phyloP scores from a whole-genome alignment of 495 filamentous ascomycete genomes.

The Penicillium diatomitis region DNA sequence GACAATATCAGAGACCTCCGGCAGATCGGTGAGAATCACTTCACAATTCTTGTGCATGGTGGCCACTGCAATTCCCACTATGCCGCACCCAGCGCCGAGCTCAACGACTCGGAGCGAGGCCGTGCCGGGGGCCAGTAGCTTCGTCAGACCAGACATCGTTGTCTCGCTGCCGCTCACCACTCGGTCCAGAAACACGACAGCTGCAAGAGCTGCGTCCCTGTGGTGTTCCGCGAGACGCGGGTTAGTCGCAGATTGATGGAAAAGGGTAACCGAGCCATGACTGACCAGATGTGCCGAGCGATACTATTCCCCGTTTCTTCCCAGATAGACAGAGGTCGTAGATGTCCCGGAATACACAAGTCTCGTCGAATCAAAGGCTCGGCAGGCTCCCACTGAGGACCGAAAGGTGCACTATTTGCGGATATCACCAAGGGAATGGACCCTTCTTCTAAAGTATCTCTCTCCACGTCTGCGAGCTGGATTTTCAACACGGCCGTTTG shows the following conservation, averaged over 20 bases:
- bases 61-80: conserved; percentile 70
- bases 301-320: conserved; percentile 96
- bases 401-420: conserved; percentile 46
- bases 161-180: conserved; percentile 6
- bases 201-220: conserved; percentile 63
- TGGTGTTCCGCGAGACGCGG: no score
- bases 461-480: background rate
- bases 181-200: conserved; percentile 36
- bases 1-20: conserved; percentile 62
- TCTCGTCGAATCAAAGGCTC: conserved; percentile 47
- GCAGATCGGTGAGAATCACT: conserved; percentile 73
- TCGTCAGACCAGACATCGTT: conserved; percentile 17
- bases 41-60: conserved; percentile 43
- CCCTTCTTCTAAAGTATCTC: conserved; percentile 13
- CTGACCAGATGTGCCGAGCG: conserved; percentile 86
- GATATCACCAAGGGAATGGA: conserved; percentile 41
- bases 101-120: conserved; percentile 54
- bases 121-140: conserved; percentile 16
- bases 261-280: background rate
- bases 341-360: conserved; percentile 24
- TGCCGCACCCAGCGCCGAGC: conserved; percentile 76
- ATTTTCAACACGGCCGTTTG: conserved; percentile 20
- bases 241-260: background rate
- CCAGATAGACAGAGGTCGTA: conserved; percentile 44
- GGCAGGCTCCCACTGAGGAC: conserved; percentile 24